A percentile compares a stretch with the other conserved stretches of the same genome.
These are phyloP conservation scores for Myriosclerotinia duriaeana DNA, from an alignment of 2,329 filamentous ascomycete species.

Conservation along the genomic window DNA sequence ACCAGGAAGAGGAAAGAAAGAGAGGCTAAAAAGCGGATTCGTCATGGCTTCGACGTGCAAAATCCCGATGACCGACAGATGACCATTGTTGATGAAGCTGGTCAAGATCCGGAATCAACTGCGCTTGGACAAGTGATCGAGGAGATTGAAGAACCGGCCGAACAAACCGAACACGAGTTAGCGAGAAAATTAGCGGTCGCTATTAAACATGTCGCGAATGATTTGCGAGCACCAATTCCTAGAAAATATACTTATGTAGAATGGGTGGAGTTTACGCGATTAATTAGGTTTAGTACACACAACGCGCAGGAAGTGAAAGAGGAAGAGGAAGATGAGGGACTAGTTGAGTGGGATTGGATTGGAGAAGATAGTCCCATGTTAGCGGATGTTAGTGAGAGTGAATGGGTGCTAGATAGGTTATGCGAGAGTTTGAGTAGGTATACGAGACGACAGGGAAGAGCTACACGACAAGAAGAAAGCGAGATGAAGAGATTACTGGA, in stretches of 20 bases:
- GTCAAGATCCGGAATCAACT: constrained; percentile 17
- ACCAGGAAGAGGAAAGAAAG: constrained; percentile 43
- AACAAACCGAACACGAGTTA: constrained; percentile 48
- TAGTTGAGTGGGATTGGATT: constrained; percentile 72
- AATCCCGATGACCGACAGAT: constrained; percentile 39
- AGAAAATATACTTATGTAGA: constrained; percentile 65
- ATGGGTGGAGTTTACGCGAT: constrained; percentile 63
- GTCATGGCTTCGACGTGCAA: constrained; percentile 38
- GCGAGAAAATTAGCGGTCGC: constrained; percentile 55
- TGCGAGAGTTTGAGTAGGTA: constrained; percentile 59
- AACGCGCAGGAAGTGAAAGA: constrained; percentile 39
- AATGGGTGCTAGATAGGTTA: constrained; percentile 65
- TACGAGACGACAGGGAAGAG: constrained; percentile 36
- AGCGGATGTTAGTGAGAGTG: constrained; percentile 59
- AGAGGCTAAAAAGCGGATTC: constrained; percentile 47
- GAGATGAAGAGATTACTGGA: background rate
- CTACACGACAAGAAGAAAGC: constrained; percentile 26
- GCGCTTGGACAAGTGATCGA: constrained; percentile 22
- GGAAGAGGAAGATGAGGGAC: constrained; percentile 56
- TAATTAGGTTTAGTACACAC: constrained; percentile 57
- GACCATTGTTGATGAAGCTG: constrained; percentile 2
- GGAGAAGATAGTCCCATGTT: constrained; percentile 67
- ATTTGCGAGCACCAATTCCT: constrained; percentile 48
- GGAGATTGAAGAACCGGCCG: constrained; percentile 42
- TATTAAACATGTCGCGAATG: constrained; percentile 56